These are phyloP conservation scores for Aspergillus oerlinghausenensis DNA, from an alignment of 2,329 filamentous ascomycete genomes.

Conservation along the genomic window DNA sequence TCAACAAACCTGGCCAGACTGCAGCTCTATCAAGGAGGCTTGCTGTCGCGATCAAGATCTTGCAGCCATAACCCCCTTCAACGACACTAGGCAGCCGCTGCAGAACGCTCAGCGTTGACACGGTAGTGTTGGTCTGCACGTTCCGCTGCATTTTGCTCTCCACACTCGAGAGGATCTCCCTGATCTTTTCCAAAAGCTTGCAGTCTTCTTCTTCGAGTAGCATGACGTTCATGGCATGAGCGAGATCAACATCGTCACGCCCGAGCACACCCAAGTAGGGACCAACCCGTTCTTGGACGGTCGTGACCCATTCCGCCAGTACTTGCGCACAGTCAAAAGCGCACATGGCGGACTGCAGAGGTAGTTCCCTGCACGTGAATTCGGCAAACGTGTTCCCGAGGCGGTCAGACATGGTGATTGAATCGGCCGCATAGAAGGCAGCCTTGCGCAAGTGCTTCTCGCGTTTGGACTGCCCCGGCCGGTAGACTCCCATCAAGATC, in stretches of 20 bases:
- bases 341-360: constrained; percentile 86
- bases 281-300: constrained; percentile 90
- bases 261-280: constrained; percentile 83
- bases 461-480: constrained; percentile 55
- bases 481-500: constrained; percentile 28
- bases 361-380: constrained; percentile 75
- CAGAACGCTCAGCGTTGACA: constrained; percentile 48
- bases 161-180: constrained; percentile 69
- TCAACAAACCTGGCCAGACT: constrained; percentile 77
- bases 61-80: constrained; percentile 73
- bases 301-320: constrained; percentile 88
- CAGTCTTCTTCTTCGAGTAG: constrained; percentile 87
- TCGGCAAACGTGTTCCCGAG: constrained; percentile 82
- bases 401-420: constrained; percentile 80
- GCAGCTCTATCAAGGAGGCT: constrained; percentile 83
- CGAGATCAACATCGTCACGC: constrained; percentile 72
- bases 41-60: constrained; percentile 77
- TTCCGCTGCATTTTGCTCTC: constrained; percentile 72
- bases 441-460: constrained; percentile 88
- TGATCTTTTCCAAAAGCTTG: constrained; percentile 76
- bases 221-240: constrained; percentile 80
- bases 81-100: constrained; percentile 55
- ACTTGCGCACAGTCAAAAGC: constrained; percentile 92
- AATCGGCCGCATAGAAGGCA: constrained; percentile 92
- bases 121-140: constrained; percentile 50